phyloP scores from a whole-genome alignment of 2,329 filamentous ascomycete genomes.

The Alternaria atra region DNA sequence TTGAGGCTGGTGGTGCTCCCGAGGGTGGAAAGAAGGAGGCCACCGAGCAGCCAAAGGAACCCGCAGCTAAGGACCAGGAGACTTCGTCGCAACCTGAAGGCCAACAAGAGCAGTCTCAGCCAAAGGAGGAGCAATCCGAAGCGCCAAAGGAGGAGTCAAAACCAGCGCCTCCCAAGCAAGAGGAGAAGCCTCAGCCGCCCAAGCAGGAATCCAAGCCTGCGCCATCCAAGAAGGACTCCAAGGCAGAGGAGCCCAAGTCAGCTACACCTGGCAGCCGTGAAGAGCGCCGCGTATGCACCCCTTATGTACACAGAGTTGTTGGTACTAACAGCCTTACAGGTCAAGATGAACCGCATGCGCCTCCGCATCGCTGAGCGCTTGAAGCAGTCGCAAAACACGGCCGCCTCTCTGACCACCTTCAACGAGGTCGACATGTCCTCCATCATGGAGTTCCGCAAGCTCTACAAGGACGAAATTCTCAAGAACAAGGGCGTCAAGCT shows the following conservation, averaged over 20 bases:
- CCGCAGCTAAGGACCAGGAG: slow-evolving; percentile 66
- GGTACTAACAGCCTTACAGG: slow-evolving; percentile 61
- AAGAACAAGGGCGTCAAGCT: slow-evolving; percentile 98
- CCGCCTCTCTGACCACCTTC: slow-evolving; percentile 96
- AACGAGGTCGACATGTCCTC: slow-evolving; percentile 99
- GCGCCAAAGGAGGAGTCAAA: slow-evolving; percentile 53
- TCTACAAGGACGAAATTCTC: slow-evolving; percentile 95
- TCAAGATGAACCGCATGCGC: slow-evolving; percentile 99
- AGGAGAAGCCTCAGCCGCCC: slow-evolving; percentile 49
- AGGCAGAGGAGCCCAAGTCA: slow-evolving; percentile 44
- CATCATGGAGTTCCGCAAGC: slow-evolving; percentile 94
- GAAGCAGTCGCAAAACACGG: slow-evolving; percentile 99
- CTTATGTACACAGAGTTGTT: background rate
- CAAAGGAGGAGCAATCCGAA: slow-evolving; percentile 22
- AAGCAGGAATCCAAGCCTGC: slow-evolving; percentile 38
- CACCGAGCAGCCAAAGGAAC: slow-evolving; percentile 67
- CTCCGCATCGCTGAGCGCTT: slow-evolving; percentile 95
- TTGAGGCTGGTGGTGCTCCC: slow-evolving; percentile 73
- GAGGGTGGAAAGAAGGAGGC: slow-evolving; percentile 64
- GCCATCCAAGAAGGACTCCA: slow-evolving; percentile 47
- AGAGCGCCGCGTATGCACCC: slow-evolving; percentile 78
- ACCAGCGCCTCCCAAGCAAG: slow-evolving; percentile 51
- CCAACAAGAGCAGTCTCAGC: slow-evolving; percentile 57
- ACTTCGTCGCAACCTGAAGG: slow-evolving; percentile 64
- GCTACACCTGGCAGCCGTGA: slow-evolving; percentile 74